A percentile compares a stretch with the other conserved stretches of the same genome.
These are phyloP conservation scores for Cladosporium oxysporum DNA, from an alignment of 2,329 filamentous ascomycete genomes.

Conservation along the genomic window DNA sequence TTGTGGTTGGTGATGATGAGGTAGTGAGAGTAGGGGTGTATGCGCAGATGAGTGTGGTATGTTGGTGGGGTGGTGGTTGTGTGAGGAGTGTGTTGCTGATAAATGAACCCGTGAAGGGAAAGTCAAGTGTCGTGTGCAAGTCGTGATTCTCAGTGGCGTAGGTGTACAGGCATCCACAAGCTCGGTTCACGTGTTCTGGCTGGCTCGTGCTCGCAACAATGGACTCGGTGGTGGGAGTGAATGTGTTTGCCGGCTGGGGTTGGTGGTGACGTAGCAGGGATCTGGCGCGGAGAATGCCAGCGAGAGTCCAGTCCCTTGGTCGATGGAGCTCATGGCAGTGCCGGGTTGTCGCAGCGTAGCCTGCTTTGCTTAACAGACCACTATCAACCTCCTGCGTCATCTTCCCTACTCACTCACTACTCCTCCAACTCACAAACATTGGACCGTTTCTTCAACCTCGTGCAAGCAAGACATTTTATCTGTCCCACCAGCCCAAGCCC, in stretches of 20 bases:
- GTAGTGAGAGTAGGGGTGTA: background rate
- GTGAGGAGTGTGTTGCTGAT: background rate
- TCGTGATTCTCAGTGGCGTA: background rate
- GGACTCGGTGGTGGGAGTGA: background rate
- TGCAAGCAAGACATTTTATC: background rate
- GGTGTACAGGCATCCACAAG: background rate
- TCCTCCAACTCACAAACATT: background rate
- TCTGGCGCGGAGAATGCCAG: background rate
- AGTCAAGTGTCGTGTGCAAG: background rate
- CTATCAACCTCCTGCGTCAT: background rate
- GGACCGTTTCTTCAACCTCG: background rate
- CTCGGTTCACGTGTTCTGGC: slow-evolving; percentile 15
- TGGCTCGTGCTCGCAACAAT: slow-evolving; percentile 2
- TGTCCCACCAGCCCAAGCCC: background rate
- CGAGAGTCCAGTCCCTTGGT: background rate
- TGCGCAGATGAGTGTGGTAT: background rate
- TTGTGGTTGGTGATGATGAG: background rate
- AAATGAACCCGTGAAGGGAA: background rate
- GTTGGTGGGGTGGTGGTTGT: background rate
- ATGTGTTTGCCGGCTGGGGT: background rate
- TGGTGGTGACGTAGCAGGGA: slow-evolving; percentile 3
- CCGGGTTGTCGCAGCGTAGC: background rate
- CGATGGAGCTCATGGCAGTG: background rate
- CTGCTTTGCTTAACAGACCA: background rate
- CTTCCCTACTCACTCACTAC: background rate